These are phyloP conservation scores for Agapanthus africanus DNA, from an alignment of 106 monocot genomes.

Conservation along the genomic window DNA sequence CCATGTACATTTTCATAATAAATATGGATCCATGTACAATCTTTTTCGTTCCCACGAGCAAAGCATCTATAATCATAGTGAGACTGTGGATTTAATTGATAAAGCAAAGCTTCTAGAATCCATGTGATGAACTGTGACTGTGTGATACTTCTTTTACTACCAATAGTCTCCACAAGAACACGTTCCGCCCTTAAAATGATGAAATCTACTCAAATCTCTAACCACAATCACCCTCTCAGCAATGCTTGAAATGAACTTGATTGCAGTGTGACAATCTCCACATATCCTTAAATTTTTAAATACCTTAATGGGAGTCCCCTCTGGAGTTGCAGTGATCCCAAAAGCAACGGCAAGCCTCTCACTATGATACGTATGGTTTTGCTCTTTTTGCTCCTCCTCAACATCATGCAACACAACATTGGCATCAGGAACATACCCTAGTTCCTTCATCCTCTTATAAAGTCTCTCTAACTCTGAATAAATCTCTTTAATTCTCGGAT, in stretches of 20 bases:
- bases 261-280: slow-evolving; percentile 22
- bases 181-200: slow-evolving; percentile 16
- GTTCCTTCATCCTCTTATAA: slow-evolving; percentile 19
- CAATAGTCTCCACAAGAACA: slow-evolving; percentile 26
- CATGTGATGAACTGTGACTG: too few relatives aligned
- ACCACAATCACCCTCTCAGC: slow-evolving; percentile 18
- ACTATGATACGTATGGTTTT: slow-evolving; percentile 15
- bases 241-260: slow-evolving; percentile 21
- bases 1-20: too few relatives aligned
- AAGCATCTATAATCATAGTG: not conserved
- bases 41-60: not conserved
- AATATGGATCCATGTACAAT: not conserved
- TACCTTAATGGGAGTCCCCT: slow-evolving; percentile 13
- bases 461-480: slow-evolving; percentile 5
- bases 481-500: slow-evolving; percentile 13
- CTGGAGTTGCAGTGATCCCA: slow-evolving; percentile 15
- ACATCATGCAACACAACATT: slow-evolving; percentile 24
- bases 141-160: not conserved
- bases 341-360: slow-evolving; percentile 28
- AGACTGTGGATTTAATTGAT: not conserved
- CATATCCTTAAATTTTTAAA: slow-evolving; percentile 24
- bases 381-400: slow-evolving; percentile 30
- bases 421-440: slow-evolving; percentile 19
- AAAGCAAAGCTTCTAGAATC: too few relatives aligned
- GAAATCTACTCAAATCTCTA: slow-evolving; percentile 22